Evolutionary conservation across 2,329 filamentous ascomycete species (phyloP), one percentile per base, ranked within the genome.

Genomic region (Plectosphaerella plurivora): DNA sequence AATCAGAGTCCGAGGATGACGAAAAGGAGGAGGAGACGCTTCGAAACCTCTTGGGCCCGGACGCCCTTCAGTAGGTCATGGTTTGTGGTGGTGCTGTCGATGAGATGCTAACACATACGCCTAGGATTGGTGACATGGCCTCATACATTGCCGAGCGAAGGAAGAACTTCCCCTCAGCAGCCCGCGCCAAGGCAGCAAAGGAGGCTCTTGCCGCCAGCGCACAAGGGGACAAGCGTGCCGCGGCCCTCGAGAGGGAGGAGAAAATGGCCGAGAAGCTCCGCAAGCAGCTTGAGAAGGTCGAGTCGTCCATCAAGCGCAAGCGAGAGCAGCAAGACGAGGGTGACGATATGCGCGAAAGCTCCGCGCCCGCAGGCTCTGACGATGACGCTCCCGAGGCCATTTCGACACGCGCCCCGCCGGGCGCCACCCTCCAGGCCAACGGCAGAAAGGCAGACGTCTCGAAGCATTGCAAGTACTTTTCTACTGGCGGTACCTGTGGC

Each of bases 131-230:
- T 53, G 91, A 97, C 63, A 78, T 97, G 51, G 80, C 83, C 22
- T 82, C 83, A 7, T 97, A 91, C 84, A 83, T 95, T 57, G 84
- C 84, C 48, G 91, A 96, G 67, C 84, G 93, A 54, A 87, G 80
- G 64, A 87, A 83, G 58, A 86, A 87, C 49, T 97, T 83, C 65
- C 93, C 93, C 2, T 97, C 92, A 3, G 82, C 83, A 65, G 82
- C 83, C 54, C 84, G 89, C 51, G 74, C 84, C 56, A 78, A 83
- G 55, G 82, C 82, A 57, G 89, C 81, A 68, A 81, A 82, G 57
- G 76, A 77, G 60, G 72, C 71, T 53, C 63, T 70, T 61, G 67
- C 71, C 53, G 77, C 81, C 52, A 49, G 22, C 20, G 47, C 54
- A 33, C 36, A 50, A 9, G 56, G 52, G 37, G 51, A 57, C 44